phyloP scores from a whole-genome alignment of 2,329 filamentous ascomycete genomes.

The Claviceps maximensis region DNA sequence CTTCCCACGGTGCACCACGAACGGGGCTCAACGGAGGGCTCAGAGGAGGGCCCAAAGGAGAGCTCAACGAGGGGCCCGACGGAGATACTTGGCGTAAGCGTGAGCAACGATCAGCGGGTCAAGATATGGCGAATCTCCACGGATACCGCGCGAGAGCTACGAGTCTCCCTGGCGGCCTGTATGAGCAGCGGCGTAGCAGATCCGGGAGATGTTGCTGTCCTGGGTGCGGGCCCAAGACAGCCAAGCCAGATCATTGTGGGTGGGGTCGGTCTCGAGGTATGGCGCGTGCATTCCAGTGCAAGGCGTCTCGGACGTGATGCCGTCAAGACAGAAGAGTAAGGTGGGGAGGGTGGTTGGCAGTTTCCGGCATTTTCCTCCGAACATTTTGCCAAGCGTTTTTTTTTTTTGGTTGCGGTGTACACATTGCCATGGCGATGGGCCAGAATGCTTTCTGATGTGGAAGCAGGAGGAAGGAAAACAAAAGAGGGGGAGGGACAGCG shows the following conservation, averaged over 20 bases:
- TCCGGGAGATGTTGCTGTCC: conserved; percentile 35
- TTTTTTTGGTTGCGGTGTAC: no score
- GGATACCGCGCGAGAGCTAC: conserved; percentile 6
- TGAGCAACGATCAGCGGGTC: conserved; percentile 49
- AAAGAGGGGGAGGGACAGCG: no score
- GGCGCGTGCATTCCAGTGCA: conserved; percentile 13
- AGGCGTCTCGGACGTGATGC: background rate
- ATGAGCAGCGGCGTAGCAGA: conserved; percentile 48
- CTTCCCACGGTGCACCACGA: conserved; percentile 10
- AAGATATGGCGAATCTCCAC: conserved; percentile 37
- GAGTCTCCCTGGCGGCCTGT: conserved; percentile 31
- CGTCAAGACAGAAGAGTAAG: no score
- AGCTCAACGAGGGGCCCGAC: no score
- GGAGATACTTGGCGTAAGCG: conserved; percentile 25
- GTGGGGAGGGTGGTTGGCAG: no score
- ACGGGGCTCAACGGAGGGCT: background rate
- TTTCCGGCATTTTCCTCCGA: no score
- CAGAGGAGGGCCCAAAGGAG: background rate
- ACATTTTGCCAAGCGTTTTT: no score
- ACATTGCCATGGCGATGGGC: no score
- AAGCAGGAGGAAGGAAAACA: no score
- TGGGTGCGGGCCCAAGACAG: conserved; percentile 11
- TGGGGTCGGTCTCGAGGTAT: conserved; percentile 35
- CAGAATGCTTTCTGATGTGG: no score
- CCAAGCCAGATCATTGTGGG: conserved; percentile 23